Conservation (phyloP, 129 eudicot species). For the Rutidosis leptorrhynchoides region DNA sequence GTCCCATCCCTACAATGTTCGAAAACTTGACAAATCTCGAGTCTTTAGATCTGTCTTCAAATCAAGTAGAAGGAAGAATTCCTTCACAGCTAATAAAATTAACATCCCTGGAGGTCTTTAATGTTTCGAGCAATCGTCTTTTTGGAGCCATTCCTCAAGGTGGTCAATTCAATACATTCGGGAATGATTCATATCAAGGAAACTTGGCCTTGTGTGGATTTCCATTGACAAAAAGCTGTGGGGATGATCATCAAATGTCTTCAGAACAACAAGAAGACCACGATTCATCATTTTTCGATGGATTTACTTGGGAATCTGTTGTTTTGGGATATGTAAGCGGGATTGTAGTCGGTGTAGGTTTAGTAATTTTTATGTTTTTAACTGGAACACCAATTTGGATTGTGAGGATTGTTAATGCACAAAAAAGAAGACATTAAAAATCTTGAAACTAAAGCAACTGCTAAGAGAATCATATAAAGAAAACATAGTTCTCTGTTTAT, state of each 20-base stretch:
- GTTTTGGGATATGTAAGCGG: conserved; percentile 1
- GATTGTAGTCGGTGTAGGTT: not conserved
- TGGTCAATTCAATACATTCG: not conserved
- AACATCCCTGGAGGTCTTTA: not conserved
- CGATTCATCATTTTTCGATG: not conserved
- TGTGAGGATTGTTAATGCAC: not conserved
- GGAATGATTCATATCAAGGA: not conserved
- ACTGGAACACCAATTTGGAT: not conserved
- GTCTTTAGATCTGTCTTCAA: not conserved
- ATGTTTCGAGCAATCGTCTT: not conserved
- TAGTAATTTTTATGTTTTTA: not conserved
- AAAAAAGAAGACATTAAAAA: not conserved
- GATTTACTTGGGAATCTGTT: not conserved
- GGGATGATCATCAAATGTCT: not conserved
- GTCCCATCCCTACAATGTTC: not conserved
- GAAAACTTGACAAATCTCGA: not conserved
- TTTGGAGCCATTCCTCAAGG: not conserved
- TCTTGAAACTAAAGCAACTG: too few relatives aligned
- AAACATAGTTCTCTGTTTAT: too few relatives aligned
- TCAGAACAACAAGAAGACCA: not conserved
- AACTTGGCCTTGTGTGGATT: not conserved
- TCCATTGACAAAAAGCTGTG: not conserved
- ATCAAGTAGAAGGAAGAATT: not conserved
- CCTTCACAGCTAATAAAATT: not conserved
- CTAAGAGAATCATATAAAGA: too few relatives aligned